These are phyloP conservation scores for Luzula sylvatica DNA, from an alignment of 176 grass and related monocot genomes.

Conservation along the genomic window DNA sequence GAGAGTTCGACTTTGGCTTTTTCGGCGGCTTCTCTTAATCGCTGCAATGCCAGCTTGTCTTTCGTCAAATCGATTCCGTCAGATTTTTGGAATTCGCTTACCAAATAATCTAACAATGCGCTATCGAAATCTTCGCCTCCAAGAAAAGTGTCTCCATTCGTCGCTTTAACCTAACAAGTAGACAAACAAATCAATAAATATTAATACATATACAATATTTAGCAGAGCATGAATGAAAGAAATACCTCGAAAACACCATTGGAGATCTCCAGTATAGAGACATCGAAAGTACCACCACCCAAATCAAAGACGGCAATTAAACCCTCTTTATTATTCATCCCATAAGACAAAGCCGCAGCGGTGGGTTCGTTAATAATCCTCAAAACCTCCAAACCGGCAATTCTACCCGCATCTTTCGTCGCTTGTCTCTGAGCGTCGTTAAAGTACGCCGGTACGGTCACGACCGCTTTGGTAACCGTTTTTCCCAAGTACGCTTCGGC, in stretches of 20 bases:
- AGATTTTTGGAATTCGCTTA: slow-evolving; percentile 77
- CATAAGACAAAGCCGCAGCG: slow-evolving; percentile 89
- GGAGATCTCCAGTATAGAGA: slow-evolving; percentile 88
- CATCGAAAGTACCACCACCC: slow-evolving; percentile 99
- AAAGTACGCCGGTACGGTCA: slow-evolving; percentile 85
- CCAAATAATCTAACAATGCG: slow-evolving; percentile 78
- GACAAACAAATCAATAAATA: not conserved
- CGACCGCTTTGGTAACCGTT: slow-evolving; percentile 77
- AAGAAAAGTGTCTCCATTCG: slow-evolving; percentile 98
- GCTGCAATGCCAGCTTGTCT: slow-evolving; percentile 77
- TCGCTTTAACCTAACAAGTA: slow-evolving; percentile 69
- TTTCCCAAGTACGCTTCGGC: slow-evolving; percentile 73
- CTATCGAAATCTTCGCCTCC: slow-evolving; percentile 94
- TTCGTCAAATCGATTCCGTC: slow-evolving; percentile 83
- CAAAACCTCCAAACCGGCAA: slow-evolving; percentile 78
- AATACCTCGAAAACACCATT: slow-evolving; percentile 99
- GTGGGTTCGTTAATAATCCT: slow-evolving; percentile 99
- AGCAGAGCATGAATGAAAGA: not conserved
- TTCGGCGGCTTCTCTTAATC: slow-evolving; percentile 97
- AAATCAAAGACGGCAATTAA: slow-evolving; percentile 94
- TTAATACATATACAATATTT: not conserved
- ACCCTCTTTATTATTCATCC: slow-evolving; percentile 99
- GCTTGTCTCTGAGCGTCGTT: slow-evolving; percentile 91
- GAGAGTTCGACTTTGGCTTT: slow-evolving; percentile 97
- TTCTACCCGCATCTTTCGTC: slow-evolving; percentile 89